phyloP scores from a whole-genome alignment of 306 rosid species.

The Vigna trinervia region DNA sequence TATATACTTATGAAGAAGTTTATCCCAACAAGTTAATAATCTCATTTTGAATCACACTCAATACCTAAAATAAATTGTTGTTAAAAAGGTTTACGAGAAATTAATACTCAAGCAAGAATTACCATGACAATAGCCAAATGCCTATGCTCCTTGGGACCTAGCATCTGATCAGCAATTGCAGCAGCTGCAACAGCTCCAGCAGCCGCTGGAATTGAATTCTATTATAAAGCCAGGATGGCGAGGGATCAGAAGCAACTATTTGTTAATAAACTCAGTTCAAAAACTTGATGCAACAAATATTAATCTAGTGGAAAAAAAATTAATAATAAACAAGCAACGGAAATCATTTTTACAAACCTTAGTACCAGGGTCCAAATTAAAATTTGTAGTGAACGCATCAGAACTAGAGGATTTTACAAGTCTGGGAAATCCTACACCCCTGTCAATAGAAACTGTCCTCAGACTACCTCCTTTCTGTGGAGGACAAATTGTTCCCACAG shows the following conservation, averaged over 20 bases:
- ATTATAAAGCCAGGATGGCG: constrained; percentile 33
- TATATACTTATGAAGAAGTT: background rate
- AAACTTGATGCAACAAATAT: constrained; percentile 18
- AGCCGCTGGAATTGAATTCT: constrained; percentile 99
- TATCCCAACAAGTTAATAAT: background rate
- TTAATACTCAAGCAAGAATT: constrained; percentile 38
- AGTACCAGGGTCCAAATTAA: constrained; percentile 58
- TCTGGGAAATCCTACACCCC: constrained; percentile 95
- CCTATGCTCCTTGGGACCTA: constrained; percentile 93
- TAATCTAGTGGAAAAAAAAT: constrained; percentile 15
- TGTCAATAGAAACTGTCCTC: constrained; percentile 76
- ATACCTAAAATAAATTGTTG: constrained; percentile 28
- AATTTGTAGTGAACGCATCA: constrained; percentile 50
- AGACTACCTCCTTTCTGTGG: constrained; percentile 74
- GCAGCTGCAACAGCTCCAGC: constrained; percentile 99
- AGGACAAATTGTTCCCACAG: constrained; percentile 75
- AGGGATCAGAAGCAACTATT: constrained; percentile 31
- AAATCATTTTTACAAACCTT: constrained; percentile 62
- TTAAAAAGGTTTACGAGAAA: constrained; percentile 1
- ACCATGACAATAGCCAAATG: constrained; percentile 98
- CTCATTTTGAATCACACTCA: constrained; percentile 28
- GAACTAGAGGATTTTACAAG: constrained; percentile 73
- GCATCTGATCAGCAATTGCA: constrained; percentile 99
- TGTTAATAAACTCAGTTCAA: constrained; percentile 35
- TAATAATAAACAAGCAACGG: constrained; percentile 21